phyloP scores from a whole-genome alignment of 2,329 filamentous ascomycete species.

The Ophiostoma montium region DNA sequence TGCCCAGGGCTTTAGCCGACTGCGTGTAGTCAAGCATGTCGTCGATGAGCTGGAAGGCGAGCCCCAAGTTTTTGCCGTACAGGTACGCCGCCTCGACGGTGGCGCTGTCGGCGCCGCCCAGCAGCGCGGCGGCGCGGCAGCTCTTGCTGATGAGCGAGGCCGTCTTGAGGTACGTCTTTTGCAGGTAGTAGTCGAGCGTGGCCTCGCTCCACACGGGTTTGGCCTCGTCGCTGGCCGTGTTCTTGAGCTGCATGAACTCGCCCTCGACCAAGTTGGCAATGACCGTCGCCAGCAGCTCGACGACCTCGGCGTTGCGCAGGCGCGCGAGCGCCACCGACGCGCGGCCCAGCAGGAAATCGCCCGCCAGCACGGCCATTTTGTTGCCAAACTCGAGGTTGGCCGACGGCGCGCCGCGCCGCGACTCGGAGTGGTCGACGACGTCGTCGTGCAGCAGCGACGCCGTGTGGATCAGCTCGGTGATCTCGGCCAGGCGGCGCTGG shows the following conservation, averaged over 20 bases:
- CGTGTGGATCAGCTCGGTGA: constrained; percentile 94
- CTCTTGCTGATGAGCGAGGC: constrained; percentile 93
- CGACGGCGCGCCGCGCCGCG: constrained; percentile 69
- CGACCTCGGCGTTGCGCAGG: constrained; percentile 82
- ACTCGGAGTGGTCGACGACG: constrained; percentile 85
- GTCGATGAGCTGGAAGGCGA: constrained; percentile 95
- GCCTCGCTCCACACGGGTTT: constrained; percentile 79
- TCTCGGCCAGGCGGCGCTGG: constrained; percentile 84
- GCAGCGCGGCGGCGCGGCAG: constrained; percentile 74
- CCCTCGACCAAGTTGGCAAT: constrained; percentile 97
- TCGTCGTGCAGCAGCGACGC: constrained; percentile 95
- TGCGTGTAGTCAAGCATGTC: constrained; percentile 96
- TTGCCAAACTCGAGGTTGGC: constrained; percentile 95
- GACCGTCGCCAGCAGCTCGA: constrained; percentile 85
- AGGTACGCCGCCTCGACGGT: constrained; percentile 84
- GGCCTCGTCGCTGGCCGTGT: constrained; percentile 77
- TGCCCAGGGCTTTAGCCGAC: constrained; percentile 71
- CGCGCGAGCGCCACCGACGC: constrained; percentile 88
- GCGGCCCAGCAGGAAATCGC: constrained; percentile 87
- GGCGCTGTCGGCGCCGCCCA: constrained; percentile 59
- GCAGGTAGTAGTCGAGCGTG: constrained; percentile 81
- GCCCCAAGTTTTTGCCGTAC: constrained; percentile 84
- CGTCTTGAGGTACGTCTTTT: constrained; percentile 97
- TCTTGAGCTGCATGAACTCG: constrained; percentile 99
- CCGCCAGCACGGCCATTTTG: constrained; percentile 96